Base-by-base conservation (phyloP, 169 alveolate species). In the Eimeria acervulina region DNA sequence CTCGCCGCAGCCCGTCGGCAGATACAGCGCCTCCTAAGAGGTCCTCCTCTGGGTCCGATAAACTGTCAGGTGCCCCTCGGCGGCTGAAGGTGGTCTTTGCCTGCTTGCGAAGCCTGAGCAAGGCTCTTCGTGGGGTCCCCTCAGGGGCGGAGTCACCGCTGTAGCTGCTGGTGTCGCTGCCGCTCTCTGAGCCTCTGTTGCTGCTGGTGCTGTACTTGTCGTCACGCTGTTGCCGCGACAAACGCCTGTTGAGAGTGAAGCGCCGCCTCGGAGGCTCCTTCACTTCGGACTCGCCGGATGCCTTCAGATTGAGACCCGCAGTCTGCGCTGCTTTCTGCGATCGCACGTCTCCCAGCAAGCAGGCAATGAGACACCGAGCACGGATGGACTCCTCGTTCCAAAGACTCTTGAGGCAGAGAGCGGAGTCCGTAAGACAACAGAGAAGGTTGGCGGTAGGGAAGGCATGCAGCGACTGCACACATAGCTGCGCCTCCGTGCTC, bases 401-500 rank as follows among this genome's bases (percentile, higher is more conserved):
- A 0, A 59, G 66, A 36, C 78, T 85, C 28, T 85, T 85, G 13
- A 85, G 55, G n/a, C 93, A 85, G 1, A 93, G 55, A 28, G 88
- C 93, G 2, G 90, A 51, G 63, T 93, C 96, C 12, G 96, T 81
- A 1, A 93, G 63, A 31, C 93, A 81, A 51, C 94, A 63, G 59
- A 74, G 61, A 66, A 93, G 90, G 12, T 87, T 51, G 23, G 90
- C 96, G 1, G 96, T 93, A 21, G 96, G 96, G n/a, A 93, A 93
- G 21, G 90, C 80, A 61, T 93, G 96, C 36, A 93, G 28, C 0
- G 96, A 93, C 52, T 74, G 87, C 40, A 93, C 52, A 28, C 88
- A 80, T 2, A 81, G 47, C 68, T 78, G 88, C 59, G 91, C 95
- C 36, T 92, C 92, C 7, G 87, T 74, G 55, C 61, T 40, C n/a